phyloP scores from a whole-genome alignment of 169 alveolate genomes.

The Amoebophrya sp. region DNA sequence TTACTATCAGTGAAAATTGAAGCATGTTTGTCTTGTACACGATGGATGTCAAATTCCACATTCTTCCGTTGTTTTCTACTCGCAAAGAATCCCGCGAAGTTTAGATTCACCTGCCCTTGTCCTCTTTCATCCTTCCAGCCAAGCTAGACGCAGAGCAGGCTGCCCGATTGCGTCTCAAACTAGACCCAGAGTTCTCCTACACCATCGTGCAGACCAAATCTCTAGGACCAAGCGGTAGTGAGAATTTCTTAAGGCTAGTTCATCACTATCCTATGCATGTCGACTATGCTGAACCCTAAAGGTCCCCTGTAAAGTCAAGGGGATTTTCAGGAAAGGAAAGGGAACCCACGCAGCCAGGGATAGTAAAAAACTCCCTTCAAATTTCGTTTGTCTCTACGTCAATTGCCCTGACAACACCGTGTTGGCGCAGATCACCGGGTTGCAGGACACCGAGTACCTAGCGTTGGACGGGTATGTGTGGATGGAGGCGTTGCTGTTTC shows the following conservation, averaged over 20 bases:
- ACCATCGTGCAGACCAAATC: neutral
- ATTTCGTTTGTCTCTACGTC: neutral
- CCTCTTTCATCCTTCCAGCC: neutral
- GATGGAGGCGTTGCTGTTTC: neutral
- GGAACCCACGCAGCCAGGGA: neutral
- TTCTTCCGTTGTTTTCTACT: neutral
- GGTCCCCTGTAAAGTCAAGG: neutral
- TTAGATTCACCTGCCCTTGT: neutral
- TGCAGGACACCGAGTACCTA: neutral
- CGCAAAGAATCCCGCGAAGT: neutral
- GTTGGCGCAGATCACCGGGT: neutral
- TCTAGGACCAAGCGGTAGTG: too few relatives aligned
- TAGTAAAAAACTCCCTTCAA: neutral
- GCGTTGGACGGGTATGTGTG: neutral
- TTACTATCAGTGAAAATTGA: too few relatives aligned
- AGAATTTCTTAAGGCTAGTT: neutral
- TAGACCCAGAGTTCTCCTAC: neutral
- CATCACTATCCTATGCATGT: neutral
- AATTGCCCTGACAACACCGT: neutral
- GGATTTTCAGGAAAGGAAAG: neutral
- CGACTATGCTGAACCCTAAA: neutral
- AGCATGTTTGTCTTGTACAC: neutral
- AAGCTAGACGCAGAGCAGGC: neutral
- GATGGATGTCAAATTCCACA: neutral
- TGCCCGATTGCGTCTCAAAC: neutral